phyloP scores from a whole-genome alignment of 257 asterid species.

The Fraxinus quadrangulata region DNA sequence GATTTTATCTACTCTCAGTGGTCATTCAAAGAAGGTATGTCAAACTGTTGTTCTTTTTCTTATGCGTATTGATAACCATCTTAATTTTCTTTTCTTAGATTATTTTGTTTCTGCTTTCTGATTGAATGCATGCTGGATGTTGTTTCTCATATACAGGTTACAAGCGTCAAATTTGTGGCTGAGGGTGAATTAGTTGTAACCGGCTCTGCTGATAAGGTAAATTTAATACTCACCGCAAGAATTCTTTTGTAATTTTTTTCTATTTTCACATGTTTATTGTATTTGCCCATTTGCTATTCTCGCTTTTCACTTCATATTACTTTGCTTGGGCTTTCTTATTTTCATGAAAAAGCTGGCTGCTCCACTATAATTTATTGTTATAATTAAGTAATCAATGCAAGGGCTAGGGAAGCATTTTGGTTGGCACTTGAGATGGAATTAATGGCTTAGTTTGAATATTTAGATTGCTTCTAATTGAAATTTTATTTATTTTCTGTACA shows the following conservation, averaged over 20 bases:
- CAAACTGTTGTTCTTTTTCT: background rate
- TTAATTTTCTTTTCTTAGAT: constrained; percentile 5
- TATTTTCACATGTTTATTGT: background rate
- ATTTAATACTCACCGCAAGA: background rate
- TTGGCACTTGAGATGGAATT: background rate
- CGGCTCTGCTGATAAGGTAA: constrained; percentile 94
- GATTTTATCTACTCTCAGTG: constrained; percentile 90
- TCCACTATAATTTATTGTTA: background rate
- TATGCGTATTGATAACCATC: background rate
- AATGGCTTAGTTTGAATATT: constrained; percentile 14
- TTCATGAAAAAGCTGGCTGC: background rate
- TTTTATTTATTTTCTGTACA: background rate
- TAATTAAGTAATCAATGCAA: background rate
- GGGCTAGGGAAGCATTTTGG: background rate
- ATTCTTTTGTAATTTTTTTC: no score
- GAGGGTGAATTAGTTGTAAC: constrained; percentile 79
- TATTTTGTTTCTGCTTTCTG: constrained; percentile 7
- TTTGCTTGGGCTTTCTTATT: background rate
- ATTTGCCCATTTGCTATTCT: no score
- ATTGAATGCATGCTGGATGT: constrained; percentile 15
- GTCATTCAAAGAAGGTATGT: constrained; percentile 93
- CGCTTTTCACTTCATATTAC: no score
- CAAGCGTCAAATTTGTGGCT: constrained; percentile 80
- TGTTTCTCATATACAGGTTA: constrained; percentile 49
- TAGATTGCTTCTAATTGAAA: constrained; percentile 1